phyloP scores from a whole-genome alignment of 805 yeast species.

The Metschnikowia matae region DNA sequence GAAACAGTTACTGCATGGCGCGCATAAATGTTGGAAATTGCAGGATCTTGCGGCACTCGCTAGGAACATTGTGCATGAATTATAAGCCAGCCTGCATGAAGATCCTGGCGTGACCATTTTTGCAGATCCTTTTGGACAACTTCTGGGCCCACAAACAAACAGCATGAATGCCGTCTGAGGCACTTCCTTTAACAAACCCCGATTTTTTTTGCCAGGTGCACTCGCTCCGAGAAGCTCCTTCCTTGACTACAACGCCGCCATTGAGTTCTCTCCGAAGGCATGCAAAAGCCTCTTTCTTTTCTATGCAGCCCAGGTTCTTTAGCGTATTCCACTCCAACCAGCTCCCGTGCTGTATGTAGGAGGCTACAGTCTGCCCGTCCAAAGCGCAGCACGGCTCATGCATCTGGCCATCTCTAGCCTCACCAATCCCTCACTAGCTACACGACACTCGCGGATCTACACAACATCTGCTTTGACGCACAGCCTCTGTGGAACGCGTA shows the following conservation, averaged over 20 bases:
- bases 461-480: not conserved
- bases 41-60: slow-evolving; percentile 6
- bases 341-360: not conserved
- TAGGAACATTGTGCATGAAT: not conserved
- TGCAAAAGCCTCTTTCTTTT: not conserved
- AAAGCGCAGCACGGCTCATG: not conserved
- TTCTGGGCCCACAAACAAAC: not conserved
- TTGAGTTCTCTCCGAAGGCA: not conserved
- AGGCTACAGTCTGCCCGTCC: not conserved
- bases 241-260: not conserved
- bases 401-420: not conserved
- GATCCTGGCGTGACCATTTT: slow-evolving; percentile 4
- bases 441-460: not conserved
- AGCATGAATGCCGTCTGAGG: not conserved
- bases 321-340: not conserved
- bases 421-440: not conserved
- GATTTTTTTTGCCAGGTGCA: not conserved
- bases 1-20: not conserved
- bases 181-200: not conserved
- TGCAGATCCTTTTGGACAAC: not conserved
- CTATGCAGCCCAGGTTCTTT: not conserved
- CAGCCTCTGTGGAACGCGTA: not conserved
- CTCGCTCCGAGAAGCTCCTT: not conserved
- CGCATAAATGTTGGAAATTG: slow-evolving; percentile 1
- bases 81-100: slow-evolving; percentile 4